These are phyloP conservation scores for Boechera divaricarpa DNA, from an alignment of 345 rosid genomes.

Conservation along the genomic window DNA sequence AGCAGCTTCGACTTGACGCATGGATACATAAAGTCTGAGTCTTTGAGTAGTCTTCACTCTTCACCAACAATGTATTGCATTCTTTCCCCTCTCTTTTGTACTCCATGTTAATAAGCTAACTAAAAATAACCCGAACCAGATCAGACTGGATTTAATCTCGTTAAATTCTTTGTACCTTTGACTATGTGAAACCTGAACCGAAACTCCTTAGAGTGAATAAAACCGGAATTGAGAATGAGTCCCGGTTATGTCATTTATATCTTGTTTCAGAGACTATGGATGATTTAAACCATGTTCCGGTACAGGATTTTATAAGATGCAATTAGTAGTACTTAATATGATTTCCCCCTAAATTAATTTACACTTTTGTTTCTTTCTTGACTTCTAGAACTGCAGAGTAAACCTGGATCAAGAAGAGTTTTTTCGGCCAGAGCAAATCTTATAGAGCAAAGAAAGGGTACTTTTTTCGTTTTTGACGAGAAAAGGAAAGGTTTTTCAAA, in stretches of 20 bases:
- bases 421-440: neutral
- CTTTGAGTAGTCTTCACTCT: constrained; percentile 2
- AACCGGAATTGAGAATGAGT: neutral
- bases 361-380: neutral
- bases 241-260: neutral
- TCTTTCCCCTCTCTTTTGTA: constrained; percentile 14
- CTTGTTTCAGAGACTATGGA: neutral
- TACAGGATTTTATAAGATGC: too few relatives aligned
- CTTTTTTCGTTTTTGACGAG: too few relatives aligned
- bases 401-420: neutral
- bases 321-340: neutral
- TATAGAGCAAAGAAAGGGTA: neutral
- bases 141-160: constrained; percentile 10
- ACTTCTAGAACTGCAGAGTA: neutral
- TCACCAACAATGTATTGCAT: constrained; percentile 25
- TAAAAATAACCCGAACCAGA: constrained; percentile 9
- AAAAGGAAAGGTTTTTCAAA: neutral
- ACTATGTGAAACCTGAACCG: too few relatives aligned
- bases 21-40: constrained; percentile 64
- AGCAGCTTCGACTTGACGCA: constrained; percentile 81
- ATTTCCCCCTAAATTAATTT: neutral
- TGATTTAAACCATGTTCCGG: too few relatives aligned
- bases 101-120: constrained; percentile 5
- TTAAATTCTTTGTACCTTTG: neutral
- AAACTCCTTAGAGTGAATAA: too few relatives aligned